These are phyloP conservation scores for Aspergillus novofumigatus DNA, from an alignment of 2,329 filamentous ascomycete genomes.

Conservation along the genomic window DNA sequence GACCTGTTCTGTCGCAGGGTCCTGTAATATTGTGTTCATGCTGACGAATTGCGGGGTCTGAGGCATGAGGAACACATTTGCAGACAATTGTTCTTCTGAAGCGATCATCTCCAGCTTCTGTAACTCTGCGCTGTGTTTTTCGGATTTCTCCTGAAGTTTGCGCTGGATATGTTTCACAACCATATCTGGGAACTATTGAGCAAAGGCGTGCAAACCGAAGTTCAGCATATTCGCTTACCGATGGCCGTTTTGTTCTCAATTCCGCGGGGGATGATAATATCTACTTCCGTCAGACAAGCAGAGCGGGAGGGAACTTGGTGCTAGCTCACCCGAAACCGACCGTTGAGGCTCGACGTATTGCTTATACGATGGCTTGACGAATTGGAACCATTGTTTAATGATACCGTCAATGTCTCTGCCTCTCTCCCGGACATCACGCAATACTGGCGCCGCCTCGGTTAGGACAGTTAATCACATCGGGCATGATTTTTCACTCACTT, in stretches of 20 bases:
- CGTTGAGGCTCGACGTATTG: conserved; percentile 90
- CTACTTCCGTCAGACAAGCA: conserved; percentile 37
- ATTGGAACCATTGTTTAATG: conserved; percentile 96
- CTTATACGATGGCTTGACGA: conserved; percentile 95
- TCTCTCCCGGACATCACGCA: conserved; percentile 83
- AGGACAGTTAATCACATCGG: conserved; percentile 8
- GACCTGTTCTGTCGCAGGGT: conserved; percentile 72
- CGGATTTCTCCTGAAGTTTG: conserved; percentile 81
- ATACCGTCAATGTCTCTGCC: conserved; percentile 90
- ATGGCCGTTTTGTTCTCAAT: conserved; percentile 95
- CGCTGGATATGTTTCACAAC: conserved; percentile 89
- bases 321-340: conserved; percentile 65
- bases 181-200: conserved; percentile 58
- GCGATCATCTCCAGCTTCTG: conserved; percentile 69
- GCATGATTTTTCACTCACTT: conserved; percentile 51
- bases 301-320: no score
- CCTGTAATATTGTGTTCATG: conserved; percentile 87
- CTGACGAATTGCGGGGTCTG: conserved; percentile 76
- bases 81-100: conserved; percentile 67
- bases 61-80: conserved; percentile 69
- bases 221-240: conserved; percentile 22
- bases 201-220: background rate
- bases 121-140: conserved; percentile 74
- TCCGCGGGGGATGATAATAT: conserved; percentile 91
- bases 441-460: conserved; percentile 50